Conservation (phyloP, 2,329 filamentous ascomycete genomes). For the Lachnellula arida region DNA sequence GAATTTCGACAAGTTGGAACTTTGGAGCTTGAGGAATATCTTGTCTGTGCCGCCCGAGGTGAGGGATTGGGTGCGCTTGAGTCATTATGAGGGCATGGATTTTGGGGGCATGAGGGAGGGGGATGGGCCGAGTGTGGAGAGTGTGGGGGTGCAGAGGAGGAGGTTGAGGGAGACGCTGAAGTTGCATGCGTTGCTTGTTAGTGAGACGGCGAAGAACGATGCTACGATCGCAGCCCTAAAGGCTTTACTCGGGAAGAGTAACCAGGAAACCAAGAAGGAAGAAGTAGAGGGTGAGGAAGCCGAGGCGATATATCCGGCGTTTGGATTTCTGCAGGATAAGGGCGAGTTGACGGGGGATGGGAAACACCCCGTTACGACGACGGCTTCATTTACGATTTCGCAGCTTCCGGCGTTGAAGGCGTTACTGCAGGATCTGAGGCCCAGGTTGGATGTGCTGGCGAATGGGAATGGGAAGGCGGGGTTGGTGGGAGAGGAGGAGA, state of each 20-base stretch:
- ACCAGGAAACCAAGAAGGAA: conserved; percentile 39
- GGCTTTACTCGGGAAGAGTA: conserved; percentile 44
- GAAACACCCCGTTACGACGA: conserved; percentile 59
- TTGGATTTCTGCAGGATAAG: conserved; percentile 55
- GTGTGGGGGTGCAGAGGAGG: conserved; percentile 65
- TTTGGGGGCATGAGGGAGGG: conserved; percentile 23
- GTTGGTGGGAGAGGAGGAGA: conserved; percentile 36
- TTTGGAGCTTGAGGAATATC: conserved; percentile 86
- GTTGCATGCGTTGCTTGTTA: conserved; percentile 63
- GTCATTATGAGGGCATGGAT: conserved; percentile 65
- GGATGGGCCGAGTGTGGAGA: conserved; percentile 56
- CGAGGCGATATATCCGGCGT: conserved; percentile 26
- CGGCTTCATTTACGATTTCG: conserved; percentile 71
- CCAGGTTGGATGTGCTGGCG: conserved; percentile 50
- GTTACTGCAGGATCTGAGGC: conserved; percentile 62
- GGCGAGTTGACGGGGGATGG: conserved; percentile 48
- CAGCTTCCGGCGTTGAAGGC: conserved; percentile 76
- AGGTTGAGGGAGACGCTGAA: conserved; percentile 75
- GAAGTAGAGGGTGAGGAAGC: conserved; percentile 6
- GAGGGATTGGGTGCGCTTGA: conserved; percentile 71
- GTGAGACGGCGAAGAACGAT: conserved; percentile 69
- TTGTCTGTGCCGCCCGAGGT: conserved; percentile 68
- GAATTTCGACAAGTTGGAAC: conserved; percentile 81
- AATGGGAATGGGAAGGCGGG: conserved; percentile 36
- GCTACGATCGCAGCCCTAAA: conserved; percentile 62